Evolutionary conservation across 2,329 filamentous ascomycete genomes (phyloP).

Genomic region (Ophiostoma novo-ulmi): DNA sequence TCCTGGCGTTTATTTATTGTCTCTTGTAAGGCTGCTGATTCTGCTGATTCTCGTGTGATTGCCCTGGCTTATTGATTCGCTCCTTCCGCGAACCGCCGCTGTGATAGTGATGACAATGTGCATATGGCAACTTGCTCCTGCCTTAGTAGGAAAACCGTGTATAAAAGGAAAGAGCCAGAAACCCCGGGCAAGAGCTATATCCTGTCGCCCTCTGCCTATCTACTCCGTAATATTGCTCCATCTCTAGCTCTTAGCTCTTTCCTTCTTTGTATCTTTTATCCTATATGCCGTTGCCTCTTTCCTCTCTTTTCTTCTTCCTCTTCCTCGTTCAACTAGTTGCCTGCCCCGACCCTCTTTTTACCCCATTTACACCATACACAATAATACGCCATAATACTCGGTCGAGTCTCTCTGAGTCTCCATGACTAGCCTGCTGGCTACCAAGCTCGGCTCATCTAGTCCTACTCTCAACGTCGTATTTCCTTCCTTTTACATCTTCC

Average conservation of each 20-base stretch:
- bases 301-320: not conserved
- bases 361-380: constrained; percentile 6
- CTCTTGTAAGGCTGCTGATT: not conserved
- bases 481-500: not conserved
- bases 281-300: not conserved
- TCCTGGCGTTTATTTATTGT: not conserved
- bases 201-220: not conserved
- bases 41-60: not conserved
- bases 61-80: not conserved
- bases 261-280: not conserved
- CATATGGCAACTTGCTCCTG: not conserved
- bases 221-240: not conserved
- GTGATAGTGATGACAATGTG: not conserved
- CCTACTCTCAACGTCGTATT: not conserved
- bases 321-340: constrained; percentile 3
- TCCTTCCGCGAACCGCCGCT: not conserved
- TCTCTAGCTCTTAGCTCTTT: not conserved
- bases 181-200: not conserved
- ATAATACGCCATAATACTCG: not conserved
- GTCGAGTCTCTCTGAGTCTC: not conserved
- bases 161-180: not conserved
- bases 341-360: not conserved
- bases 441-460: not conserved
- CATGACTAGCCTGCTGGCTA: not conserved
- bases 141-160: not conserved